These are phyloP conservation scores for Raddia distichophylla DNA, from an alignment of 176 grass and related monocot species.

Conservation along the genomic window DNA sequence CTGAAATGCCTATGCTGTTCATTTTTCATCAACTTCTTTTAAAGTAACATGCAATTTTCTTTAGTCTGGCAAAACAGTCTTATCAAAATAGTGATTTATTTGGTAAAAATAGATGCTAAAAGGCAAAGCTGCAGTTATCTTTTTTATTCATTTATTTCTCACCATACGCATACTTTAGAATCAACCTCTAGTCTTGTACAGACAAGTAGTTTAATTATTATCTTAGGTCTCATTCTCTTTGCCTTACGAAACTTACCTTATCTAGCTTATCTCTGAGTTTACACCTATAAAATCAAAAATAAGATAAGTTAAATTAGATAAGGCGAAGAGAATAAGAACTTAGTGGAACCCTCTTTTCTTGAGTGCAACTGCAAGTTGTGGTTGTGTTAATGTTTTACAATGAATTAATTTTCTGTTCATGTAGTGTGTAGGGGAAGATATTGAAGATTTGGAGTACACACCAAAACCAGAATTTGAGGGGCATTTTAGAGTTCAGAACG, in stretches of 20 bases:
- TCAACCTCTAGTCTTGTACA: conserved; percentile 1
- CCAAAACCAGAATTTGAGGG: conserved; percentile 98
- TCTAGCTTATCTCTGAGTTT: too few relatives aligned
- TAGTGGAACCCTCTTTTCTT: conserved; percentile 16
- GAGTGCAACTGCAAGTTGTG: conserved; percentile 35
- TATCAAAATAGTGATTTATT: background rate
- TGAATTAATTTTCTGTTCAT: conserved; percentile 42
- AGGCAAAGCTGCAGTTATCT: background rate
- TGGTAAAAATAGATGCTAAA: conserved; percentile 15
- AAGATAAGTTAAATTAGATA: too few relatives aligned
- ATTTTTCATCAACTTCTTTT: conserved; percentile 1
- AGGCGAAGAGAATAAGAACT: too few relatives aligned
- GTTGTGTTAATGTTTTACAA: background rate
- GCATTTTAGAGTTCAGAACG: conserved; percentile 86
- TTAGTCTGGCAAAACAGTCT: background rate
- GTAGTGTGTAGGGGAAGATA: conserved; percentile 96
- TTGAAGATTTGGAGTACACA: conserved; percentile 99
- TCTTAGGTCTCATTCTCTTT: background rate
- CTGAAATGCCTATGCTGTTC: background rate
- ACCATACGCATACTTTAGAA: conserved; percentile 10
- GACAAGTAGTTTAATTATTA: conserved; percentile 20
- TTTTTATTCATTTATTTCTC: background rate
- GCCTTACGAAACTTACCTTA: too few relatives aligned
- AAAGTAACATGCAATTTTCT: conserved; percentile 19
- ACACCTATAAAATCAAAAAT: too few relatives aligned